Conservation (phyloP, 2,329 filamentous ascomycete species). For the Thielaviopsis euricoi region DNA sequence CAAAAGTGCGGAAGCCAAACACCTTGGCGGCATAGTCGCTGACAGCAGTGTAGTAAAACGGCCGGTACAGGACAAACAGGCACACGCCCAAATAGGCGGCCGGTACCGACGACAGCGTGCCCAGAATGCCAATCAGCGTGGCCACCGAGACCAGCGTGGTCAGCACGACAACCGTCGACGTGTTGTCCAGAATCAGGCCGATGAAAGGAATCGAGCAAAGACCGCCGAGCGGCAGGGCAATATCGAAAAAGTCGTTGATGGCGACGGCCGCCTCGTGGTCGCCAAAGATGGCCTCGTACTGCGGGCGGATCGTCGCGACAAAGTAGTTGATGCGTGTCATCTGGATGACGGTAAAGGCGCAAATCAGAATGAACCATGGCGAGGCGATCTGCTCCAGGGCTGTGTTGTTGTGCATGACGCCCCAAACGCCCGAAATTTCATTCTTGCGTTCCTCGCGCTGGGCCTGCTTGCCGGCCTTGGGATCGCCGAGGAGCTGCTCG, state of each 20-base stretch:
- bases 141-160: slow-evolving; percentile 52
- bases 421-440: slow-evolving; percentile 64
- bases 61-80: slow-evolving; percentile 71
- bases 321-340: slow-evolving; percentile 86
- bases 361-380: slow-evolving; percentile 74
- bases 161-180: slow-evolving; percentile 56
- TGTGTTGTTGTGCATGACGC: slow-evolving; percentile 59
- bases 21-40: slow-evolving; percentile 84
- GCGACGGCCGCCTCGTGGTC: slow-evolving; percentile 42
- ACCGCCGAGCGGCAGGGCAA: slow-evolving; percentile 62
- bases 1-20: slow-evolving; percentile 82
- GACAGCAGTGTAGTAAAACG: slow-evolving; percentile 81
- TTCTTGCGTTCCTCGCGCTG: slow-evolving; percentile 54
- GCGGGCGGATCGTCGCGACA: slow-evolving; percentile 67
- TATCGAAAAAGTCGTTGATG: slow-evolving; percentile 74
- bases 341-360: slow-evolving; percentile 61
- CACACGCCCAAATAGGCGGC: slow-evolving; percentile 60
- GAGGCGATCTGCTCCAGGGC: slow-evolving; percentile 58
- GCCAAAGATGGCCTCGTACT: slow-evolving; percentile 62
- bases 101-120: slow-evolving; percentile 51
- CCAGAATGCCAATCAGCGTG: slow-evolving; percentile 60
- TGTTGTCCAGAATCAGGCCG: slow-evolving; percentile 61
- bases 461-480: slow-evolving; percentile 43
- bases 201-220: slow-evolving; percentile 78
- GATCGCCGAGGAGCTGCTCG: slow-evolving; percentile 52